Evolutionary conservation across 257 asterid species (phyloP).

Genomic region (Primulina huaijiensis): DNA sequence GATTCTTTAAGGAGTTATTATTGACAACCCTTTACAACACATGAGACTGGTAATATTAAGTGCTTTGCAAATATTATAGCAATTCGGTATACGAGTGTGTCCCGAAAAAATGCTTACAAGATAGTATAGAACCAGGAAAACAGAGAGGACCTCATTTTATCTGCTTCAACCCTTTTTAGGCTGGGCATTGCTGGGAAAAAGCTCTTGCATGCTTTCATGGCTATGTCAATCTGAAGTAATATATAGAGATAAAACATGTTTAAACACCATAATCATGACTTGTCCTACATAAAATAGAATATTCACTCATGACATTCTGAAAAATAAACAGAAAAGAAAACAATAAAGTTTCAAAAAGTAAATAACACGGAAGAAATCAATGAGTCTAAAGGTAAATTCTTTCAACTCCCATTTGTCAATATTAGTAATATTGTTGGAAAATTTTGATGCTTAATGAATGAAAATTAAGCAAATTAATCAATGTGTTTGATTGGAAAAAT

Average conservation of each 20-base stretch:
- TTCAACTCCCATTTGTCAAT: too few species aligned
- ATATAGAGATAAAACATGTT: neutral
- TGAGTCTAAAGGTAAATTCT: too few species aligned
- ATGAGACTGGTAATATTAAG: neutral
- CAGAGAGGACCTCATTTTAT: slow-evolving; percentile 65
- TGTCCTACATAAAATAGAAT: neutral
- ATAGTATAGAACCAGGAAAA: neutral
- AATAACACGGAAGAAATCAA: neutral
- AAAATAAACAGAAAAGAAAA: neutral
- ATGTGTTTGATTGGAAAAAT: too few species aligned
- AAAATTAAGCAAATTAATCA: too few species aligned
- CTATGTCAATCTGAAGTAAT: slow-evolving; percentile 27
- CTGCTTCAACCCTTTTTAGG: slow-evolving; percentile 87
- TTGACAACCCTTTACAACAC: neutral
- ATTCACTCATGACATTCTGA: neutral
- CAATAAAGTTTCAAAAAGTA: neutral
- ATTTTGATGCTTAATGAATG: too few species aligned
- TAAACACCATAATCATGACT: neutral
- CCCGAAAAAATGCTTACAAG: neutral
- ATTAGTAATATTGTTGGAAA: too few species aligned
- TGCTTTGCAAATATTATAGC: neutral
- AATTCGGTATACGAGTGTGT: neutral
- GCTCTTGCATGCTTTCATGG: slow-evolving; percentile 91
- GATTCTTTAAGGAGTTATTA: neutral
- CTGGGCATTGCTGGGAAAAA: slow-evolving; percentile 77